Percentiles rank a stretch among this genome's conserved stretches.
These are phyloP conservation scores for Saccharomycopsis fodiens DNA, from an alignment of 805 yeast genomes.

Conservation along the genomic window DNA sequence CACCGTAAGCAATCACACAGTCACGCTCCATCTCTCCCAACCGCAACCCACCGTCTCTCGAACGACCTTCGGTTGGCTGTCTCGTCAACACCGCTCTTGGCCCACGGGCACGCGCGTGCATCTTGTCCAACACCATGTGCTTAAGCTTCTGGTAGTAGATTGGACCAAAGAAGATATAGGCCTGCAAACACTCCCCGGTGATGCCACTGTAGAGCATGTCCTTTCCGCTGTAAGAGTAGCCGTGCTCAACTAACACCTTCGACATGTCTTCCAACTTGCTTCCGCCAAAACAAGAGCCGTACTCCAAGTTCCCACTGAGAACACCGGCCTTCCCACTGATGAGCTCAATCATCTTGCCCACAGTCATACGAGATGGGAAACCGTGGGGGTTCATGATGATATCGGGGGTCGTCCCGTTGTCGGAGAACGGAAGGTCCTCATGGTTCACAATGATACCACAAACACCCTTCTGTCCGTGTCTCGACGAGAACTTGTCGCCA, in stretches of 20 bases:
- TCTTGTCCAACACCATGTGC: conserved; percentile 98
- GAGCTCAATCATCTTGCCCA: conserved; percentile 95
- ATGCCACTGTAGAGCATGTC: conserved; percentile 97
- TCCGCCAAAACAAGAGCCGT: conserved; percentile 98
- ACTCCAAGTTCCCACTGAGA: conserved; percentile 80
- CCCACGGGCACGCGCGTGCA: conserved; percentile 99
- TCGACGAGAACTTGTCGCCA: conserved; percentile 94
- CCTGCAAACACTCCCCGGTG: conserved; percentile 95
- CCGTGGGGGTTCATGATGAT: conserved; percentile 99
- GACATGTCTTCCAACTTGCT: conserved; percentile 96
- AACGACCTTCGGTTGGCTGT: conserved; percentile 98
- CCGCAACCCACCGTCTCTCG: conserved; percentile 98
- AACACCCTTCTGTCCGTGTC: conserved; percentile 99
- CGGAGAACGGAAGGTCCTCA: conserved; percentile 94
- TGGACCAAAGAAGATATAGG: conserved; percentile 97
- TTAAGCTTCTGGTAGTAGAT: conserved; percentile 96
- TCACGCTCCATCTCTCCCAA: conserved; percentile 99
- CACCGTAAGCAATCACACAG: conserved; percentile 99
- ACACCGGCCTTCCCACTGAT: conserved; percentile 98
- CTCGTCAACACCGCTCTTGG: conserved; percentile 97
- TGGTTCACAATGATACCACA: conserved; percentile 97
- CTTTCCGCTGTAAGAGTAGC: conserved; percentile 91
- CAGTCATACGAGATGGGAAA: conserved; percentile 99
- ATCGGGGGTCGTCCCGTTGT: conserved; percentile 87
- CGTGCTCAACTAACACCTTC: conserved; percentile 77